Conservation (phyloP, 2,329 filamentous ascomycete genomes). For the Whalleya microplaca region DNA sequence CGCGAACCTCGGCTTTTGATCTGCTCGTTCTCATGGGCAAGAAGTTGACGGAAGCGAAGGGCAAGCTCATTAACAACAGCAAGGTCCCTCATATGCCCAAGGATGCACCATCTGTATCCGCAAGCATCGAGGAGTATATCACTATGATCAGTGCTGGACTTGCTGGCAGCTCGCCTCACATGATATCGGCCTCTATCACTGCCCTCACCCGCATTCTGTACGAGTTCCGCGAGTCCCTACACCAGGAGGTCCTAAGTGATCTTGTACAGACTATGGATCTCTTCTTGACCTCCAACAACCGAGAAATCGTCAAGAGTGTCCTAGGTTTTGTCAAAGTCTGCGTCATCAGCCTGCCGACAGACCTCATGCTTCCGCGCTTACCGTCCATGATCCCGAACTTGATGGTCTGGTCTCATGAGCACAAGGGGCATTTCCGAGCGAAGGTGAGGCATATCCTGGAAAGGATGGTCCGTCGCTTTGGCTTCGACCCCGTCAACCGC, state of each 20-base stretch:
- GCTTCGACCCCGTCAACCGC: slow-evolving; percentile 77
- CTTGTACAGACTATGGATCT: slow-evolving; percentile 94
- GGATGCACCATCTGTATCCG: slow-evolving; percentile 75
- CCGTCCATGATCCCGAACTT: slow-evolving; percentile 81
- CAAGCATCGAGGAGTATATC: slow-evolving; percentile 92
- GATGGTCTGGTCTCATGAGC: slow-evolving; percentile 95
- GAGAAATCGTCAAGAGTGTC: slow-evolving; percentile 93
- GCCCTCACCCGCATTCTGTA: slow-evolving; percentile 92
- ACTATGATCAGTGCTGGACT: slow-evolving; percentile 98
- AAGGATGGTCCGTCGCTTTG: slow-evolving; percentile 89
- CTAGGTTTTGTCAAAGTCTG: slow-evolving; percentile 97
- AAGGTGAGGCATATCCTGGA: slow-evolving; percentile 99
- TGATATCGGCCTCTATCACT: slow-evolving; percentile 97
- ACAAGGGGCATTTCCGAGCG: slow-evolving; percentile 94
- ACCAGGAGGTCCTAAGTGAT: slow-evolving; percentile 72
- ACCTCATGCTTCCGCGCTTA: slow-evolving; percentile 78
- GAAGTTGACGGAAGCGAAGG: slow-evolving; percentile 68
- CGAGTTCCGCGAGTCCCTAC: slow-evolving; percentile 78
- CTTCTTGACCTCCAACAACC: slow-evolving; percentile 94
- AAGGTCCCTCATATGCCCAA: slow-evolving; percentile 86
- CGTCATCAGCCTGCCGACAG: slow-evolving; percentile 80
- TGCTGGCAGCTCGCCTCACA: slow-evolving; percentile 89
- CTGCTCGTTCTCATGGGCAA: slow-evolving; percentile 87
- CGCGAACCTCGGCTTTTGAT: slow-evolving; percentile 86
- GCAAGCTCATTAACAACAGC: slow-evolving; percentile 78